Evolutionary conservation across 2,329 filamentous ascomycete species (phyloP).

Genomic region (Pseudogymnoascus sp.): DNA sequence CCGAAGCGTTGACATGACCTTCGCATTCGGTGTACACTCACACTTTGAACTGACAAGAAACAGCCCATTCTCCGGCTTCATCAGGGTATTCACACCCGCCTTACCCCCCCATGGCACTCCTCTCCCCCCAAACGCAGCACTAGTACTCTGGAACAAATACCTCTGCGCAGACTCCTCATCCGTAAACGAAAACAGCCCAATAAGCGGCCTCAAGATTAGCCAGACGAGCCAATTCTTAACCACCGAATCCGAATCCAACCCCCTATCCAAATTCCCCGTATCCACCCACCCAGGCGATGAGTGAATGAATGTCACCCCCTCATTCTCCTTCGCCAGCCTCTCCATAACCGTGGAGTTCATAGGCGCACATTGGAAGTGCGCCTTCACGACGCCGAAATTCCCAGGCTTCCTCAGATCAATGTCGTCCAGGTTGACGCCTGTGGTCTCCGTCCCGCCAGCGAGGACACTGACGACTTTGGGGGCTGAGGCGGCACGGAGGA

Average conservation of each 20-base stretch:
- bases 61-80: conserved; percentile 23
- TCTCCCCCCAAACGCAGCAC: conserved; percentile 30
- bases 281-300: conserved; percentile 30
- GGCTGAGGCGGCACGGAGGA: conserved; percentile 35
- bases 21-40: conserved; percentile 27
- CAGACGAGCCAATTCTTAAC: conserved; percentile 26
- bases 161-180: conserved; percentile 30
- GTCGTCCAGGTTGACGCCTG: conserved; percentile 32
- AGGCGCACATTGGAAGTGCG: conserved; percentile 37
- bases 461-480: conserved; percentile 46
- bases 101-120: conserved; percentile 29
- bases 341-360: conserved; percentile 42
- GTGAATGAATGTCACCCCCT: conserved; percentile 32
- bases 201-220: conserved; percentile 28
- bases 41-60: conserved; percentile 30
- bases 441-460: conserved; percentile 42
- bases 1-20: conserved; percentile 24
- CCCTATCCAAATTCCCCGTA: conserved; percentile 16
- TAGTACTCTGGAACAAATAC: conserved; percentile 31
- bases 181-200: conserved; percentile 23
- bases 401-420: conserved; percentile 30
- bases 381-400: conserved; percentile 28
- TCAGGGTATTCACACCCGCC: conserved; percentile 25
- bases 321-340: conserved; percentile 36
- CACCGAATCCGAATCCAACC: conserved; percentile 17